These are phyloP conservation scores for Ustilago crameri DNA, from an alignment of 1,284 basidiomycete genomes.

Conservation along the genomic window DNA sequence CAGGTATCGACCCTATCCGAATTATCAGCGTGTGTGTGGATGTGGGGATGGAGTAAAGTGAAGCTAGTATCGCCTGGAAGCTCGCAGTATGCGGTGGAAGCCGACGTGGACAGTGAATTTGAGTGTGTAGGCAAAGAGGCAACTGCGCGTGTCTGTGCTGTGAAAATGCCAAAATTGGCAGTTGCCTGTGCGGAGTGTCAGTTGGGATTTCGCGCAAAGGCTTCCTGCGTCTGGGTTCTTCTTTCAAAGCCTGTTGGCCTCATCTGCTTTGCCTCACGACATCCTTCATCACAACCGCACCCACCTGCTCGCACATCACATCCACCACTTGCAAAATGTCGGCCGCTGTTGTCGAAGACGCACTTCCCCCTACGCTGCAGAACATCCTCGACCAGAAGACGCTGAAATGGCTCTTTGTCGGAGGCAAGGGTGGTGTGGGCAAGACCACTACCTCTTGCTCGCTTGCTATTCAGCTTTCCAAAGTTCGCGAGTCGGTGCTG, in stretches of 20 bases:
- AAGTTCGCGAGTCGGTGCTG: conserved; percentile 64
- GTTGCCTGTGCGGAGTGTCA: too few relatives aligned
- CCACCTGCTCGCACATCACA: background rate
- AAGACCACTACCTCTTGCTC: conserved; percentile 68
- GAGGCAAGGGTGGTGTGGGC: conserved; percentile 68
- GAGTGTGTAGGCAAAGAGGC: conserved; percentile 15
- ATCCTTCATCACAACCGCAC: conserved; percentile 9
- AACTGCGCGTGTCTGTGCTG: background rate
- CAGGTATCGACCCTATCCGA: too few relatives aligned
- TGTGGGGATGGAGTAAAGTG: too few relatives aligned
- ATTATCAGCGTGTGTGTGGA: too few relatives aligned
- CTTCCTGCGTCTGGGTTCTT: conserved; percentile 13
- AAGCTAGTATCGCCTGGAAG: conserved; percentile 38
- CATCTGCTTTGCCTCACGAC: conserved; percentile 20
- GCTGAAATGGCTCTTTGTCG: conserved; percentile 68
- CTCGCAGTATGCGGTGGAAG: conserved; percentile 30
- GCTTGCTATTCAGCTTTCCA: conserved; percentile 64
- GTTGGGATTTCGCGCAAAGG: conserved; percentile 3
- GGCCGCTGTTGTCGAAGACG: conserved; percentile 53
- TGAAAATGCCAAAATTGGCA: conserved; percentile 1
- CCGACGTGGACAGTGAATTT: conserved; percentile 12
- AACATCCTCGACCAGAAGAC: conserved; percentile 66
- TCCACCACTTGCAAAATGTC: conserved; percentile 16
- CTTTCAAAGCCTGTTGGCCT: too few relatives aligned
- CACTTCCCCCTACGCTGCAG: conserved; percentile 60